A percentile compares a stretch with the other conserved stretches of the same genome.
These are phyloP conservation scores for Xylaria sp. DNA, from an alignment of 2,329 filamentous ascomycete species.

Conservation along the genomic window DNA sequence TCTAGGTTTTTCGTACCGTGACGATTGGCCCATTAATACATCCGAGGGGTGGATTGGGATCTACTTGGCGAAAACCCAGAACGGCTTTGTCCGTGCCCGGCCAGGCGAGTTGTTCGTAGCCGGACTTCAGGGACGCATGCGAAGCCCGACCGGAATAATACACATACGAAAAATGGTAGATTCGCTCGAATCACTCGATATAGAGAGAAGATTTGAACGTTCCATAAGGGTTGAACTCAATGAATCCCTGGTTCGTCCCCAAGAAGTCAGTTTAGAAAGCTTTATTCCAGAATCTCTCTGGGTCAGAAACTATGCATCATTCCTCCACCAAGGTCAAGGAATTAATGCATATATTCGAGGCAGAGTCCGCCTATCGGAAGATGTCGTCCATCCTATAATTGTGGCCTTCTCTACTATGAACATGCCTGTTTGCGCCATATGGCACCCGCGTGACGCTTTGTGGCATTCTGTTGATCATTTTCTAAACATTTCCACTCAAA, in stretches of 20 bases:
- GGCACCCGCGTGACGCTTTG: background rate
- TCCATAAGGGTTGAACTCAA: constrained; percentile 2
- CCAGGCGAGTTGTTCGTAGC: constrained; percentile 8
- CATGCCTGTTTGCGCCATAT: constrained; percentile 13
- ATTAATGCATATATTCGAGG: constrained; percentile 27
- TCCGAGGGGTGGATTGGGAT: constrained; percentile 20
- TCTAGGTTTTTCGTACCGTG: constrained; percentile 22
- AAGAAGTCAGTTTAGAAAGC: background rate
- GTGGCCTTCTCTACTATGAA: constrained; percentile 21
- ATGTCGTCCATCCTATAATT: background rate
- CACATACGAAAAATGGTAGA: constrained; percentile 18
- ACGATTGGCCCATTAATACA: constrained; percentile 9
- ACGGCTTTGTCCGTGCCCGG: constrained; percentile 23
- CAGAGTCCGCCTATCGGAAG: background rate
- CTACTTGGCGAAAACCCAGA: constrained; percentile 17
- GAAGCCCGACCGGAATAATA: constrained; percentile 6
- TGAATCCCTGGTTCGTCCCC: background rate
- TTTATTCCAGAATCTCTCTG: constrained; percentile 11
- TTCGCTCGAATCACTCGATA: background rate
- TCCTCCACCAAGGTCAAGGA: constrained; percentile 23
- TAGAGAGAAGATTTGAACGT: constrained; percentile 15
- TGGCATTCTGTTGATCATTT: background rate
- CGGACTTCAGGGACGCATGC: background rate
- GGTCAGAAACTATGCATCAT: background rate
- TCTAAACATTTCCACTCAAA: constrained; percentile 3